Conservation (phyloP, 2,329 filamentous ascomycete species). For the Graphilbum ipis-grandicollis region DNA sequence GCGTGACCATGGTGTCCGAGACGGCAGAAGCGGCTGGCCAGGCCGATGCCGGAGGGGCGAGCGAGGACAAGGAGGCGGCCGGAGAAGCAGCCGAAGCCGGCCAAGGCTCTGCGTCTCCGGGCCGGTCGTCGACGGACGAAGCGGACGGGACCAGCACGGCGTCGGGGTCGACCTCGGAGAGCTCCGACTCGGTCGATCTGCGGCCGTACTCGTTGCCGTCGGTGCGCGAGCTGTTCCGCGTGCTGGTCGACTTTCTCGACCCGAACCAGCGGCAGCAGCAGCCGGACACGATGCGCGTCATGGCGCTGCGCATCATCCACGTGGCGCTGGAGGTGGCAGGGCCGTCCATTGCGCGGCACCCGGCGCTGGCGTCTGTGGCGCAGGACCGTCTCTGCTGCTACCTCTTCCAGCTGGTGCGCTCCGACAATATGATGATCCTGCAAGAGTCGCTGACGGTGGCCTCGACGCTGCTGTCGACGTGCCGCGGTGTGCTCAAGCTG, state of each 20-base stretch:
- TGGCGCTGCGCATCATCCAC: constrained; percentile 93
- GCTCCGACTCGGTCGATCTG: constrained; percentile 36
- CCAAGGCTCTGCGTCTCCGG: not conserved
- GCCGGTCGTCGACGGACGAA: constrained; percentile 2
- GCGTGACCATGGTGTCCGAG: constrained; percentile 53
- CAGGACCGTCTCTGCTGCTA: constrained; percentile 88
- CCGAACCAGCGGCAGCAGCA: constrained; percentile 86
- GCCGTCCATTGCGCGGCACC: constrained; percentile 84
- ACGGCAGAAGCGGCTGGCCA: not conserved
- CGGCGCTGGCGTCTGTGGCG: constrained; percentile 69
- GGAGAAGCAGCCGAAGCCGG: not conserved
- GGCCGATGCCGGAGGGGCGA: not conserved
- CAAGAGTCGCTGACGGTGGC: constrained; percentile 87
- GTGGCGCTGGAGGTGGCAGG: constrained; percentile 93
- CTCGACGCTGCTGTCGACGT: constrained; percentile 79
- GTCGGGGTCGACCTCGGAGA: constrained; percentile 10
- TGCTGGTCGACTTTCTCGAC: constrained; percentile 83
- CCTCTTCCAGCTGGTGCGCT: constrained; percentile 88
- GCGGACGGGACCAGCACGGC: constrained; percentile 7
- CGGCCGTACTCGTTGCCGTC: constrained; percentile 88
- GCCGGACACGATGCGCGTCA: constrained; percentile 88
- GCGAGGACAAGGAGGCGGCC: not conserved
- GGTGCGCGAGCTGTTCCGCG: constrained; percentile 84
- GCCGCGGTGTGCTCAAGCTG: constrained; percentile 75
- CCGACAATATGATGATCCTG: constrained; percentile 88